Conservation (phyloP, 2,329 filamentous ascomycete genomes). For the Parastagonospora nodorum region DNA sequence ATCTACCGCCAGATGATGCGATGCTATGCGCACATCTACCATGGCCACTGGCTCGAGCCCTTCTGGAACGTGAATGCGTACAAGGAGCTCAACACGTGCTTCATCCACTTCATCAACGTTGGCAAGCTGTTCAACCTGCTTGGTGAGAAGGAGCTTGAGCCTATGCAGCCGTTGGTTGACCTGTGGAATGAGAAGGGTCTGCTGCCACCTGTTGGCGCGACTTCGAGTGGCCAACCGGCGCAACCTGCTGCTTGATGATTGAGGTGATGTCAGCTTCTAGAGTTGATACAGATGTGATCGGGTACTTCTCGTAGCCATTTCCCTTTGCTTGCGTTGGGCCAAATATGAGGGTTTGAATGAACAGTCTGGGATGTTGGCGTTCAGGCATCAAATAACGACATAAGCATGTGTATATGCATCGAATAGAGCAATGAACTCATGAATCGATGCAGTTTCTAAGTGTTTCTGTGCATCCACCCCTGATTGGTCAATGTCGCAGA, state of each 20-base stretch:
- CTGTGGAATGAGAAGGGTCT: conserved; percentile 89
- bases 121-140: conserved; percentile 81
- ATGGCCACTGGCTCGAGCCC: conserved; percentile 56
- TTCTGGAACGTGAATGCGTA: conserved; percentile 56
- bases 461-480: no score
- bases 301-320: background rate
- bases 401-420: background rate
- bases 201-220: conserved; percentile 60
- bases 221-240: conserved; percentile 23
- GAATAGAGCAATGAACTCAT: conserved; percentile 2
- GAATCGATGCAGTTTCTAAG: background rate
- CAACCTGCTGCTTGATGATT: conserved; percentile 10
- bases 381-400: background rate
- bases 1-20: conserved; percentile 62
- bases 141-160: conserved; percentile 87
- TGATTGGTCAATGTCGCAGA: background rate
- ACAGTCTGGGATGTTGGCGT: background rate
- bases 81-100: conserved; percentile 60
- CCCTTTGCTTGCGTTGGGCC: background rate
- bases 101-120: conserved; percentile 59
- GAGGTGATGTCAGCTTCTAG: background rate
- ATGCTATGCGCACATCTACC: conserved; percentile 60
- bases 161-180: conserved; percentile 93
- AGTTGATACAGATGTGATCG: background rate
- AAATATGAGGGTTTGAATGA: background rate